Evolutionary conservation across 495 filamentous ascomycete genomes (phyloP), one percentile per base, ranked within the genome.

Genomic region (Haplographium delicatum): DNA sequence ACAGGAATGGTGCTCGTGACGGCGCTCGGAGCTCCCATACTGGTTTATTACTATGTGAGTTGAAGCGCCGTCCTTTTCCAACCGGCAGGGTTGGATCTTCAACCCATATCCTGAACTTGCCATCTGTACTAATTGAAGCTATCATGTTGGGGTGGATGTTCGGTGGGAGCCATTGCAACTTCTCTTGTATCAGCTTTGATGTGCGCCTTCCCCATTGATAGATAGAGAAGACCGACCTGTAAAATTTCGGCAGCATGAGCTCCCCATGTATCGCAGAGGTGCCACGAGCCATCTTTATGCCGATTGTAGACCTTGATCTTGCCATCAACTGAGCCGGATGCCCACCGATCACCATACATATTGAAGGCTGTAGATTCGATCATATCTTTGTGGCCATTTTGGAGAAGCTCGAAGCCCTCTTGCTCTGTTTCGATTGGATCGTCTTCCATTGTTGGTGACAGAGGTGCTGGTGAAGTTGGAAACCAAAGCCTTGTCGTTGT

Each of bases 211-310:
- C 15, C 13, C 15, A 19, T 18, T 19, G 5, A 19, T 18, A 5
- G 25, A n/a, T 44, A n/a, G 8, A 18, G 22, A 15, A 41, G 40
- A 64, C 74, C 68, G 74, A 90, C 89, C 75, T 95, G 88, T 54
- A 86, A 74, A 51, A 99, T 86, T 69, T 96, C 93, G 22, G 88
- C 88, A 57, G 87, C 84, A 63, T 99, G 93, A 11, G 88, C 94
- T 47, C 81, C 80, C 89, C 93, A 96, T 42, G 81, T 87, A 62
- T 96, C 93, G 57, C 80, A 83, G 34, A 90, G 67, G 31, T 80
- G 77, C 89, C 89, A 96, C 40, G 81, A 71, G 11, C 81, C 82
- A 56, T 89, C 81, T 54, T 82, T 81, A 53, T 90, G 79, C 34
- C 75, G 66, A 63, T 95, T 89, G 78, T 89, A 97, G 25, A 97